Evolutionary conservation across 129 eudicot genomes (phyloP).

Genomic region (Saussurea involucrata): DNA sequence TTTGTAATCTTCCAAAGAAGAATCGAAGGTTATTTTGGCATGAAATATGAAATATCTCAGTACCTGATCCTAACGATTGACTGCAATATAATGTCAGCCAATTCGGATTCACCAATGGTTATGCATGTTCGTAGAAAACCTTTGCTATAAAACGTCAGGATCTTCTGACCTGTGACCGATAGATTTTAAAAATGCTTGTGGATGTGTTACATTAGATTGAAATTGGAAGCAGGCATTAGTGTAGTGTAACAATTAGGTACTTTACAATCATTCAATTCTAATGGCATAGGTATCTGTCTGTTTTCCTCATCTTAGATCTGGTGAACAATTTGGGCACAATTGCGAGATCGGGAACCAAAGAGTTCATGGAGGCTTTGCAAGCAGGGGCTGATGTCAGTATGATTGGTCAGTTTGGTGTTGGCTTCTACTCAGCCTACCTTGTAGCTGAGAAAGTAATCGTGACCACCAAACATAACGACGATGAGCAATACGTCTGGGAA

Average conservation of each 20-base stretch:
- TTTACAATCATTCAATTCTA: not conserved
- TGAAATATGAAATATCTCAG: not conserved
- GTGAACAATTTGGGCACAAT: conserved; percentile 30
- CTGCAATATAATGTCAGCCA: not conserved
- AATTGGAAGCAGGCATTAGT: not conserved
- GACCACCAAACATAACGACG: conserved; percentile 27
- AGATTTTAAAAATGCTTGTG: not conserved
- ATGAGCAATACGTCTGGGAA: conserved; percentile 31
- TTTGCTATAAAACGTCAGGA: too few relatives aligned
- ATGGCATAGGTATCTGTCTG: not conserved
- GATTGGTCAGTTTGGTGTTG: conserved; percentile 32
- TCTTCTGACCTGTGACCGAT: not conserved
- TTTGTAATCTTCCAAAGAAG: not conserved
- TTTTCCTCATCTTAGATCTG: not conserved
- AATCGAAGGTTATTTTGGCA: not conserved
- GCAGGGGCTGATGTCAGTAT: conserved; percentile 34
- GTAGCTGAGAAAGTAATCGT: conserved; percentile 28
- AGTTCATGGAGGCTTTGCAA: conserved; percentile 30
- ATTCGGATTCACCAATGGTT: not conserved
- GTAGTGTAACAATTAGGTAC: not conserved
- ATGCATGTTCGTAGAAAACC: too few relatives aligned
- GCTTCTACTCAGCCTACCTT: conserved; percentile 25
- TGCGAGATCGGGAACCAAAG: conserved; percentile 27
- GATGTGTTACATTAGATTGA: not conserved
- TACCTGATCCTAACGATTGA: not conserved